A percentile compares a stretch with the other conserved stretches of the same genome.
phyloP scores from a whole-genome alignment of 257 asterid species.

The Scutellaria minor region DNA sequence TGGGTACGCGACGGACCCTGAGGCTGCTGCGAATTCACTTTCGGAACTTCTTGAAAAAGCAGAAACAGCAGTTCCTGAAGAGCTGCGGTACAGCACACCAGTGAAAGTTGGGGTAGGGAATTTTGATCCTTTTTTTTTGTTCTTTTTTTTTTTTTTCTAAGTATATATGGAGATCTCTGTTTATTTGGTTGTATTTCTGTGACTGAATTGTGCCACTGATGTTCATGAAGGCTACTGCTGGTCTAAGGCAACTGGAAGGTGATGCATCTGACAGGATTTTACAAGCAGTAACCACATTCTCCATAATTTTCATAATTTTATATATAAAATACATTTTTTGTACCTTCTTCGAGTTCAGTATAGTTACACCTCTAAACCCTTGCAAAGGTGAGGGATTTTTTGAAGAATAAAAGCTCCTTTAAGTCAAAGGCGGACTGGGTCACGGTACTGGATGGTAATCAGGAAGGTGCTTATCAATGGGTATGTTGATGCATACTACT shows the following conservation, averaged over 20 bases:
- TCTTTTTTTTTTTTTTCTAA: neutral
- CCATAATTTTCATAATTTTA: conserved; percentile 8
- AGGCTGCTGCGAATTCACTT: conserved; percentile 73
- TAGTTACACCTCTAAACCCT: conserved; percentile 34
- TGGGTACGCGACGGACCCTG: conserved; percentile 60
- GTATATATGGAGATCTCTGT: neutral
- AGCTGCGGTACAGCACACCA: conserved; percentile 55
- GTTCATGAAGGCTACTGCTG: conserved; percentile 80
- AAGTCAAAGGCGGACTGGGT: conserved; percentile 61
- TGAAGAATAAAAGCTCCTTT: conserved; percentile 56
- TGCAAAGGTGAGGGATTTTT: conserved; percentile 57
- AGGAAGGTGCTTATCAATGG: conserved; percentile 83
- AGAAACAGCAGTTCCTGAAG: conserved; percentile 66
- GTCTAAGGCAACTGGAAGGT: conserved; percentile 82
- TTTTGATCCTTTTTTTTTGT: neutral
- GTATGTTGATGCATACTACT: conserved; percentile 40
- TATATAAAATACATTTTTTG: conserved; percentile 1
- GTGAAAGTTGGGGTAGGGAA: conserved; percentile 80
- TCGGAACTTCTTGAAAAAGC: conserved; percentile 62
- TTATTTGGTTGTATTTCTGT: conserved; percentile 25
- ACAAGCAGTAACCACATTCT: conserved; percentile 66
- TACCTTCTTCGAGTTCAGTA: conserved; percentile 9
- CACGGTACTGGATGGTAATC: conserved; percentile 61
- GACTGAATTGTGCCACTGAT: conserved; percentile 34
- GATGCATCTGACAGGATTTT: conserved; percentile 76